Conservation (phyloP, 2,329 filamentous ascomycete species). For the Aureobasidium sp. region DNA sequence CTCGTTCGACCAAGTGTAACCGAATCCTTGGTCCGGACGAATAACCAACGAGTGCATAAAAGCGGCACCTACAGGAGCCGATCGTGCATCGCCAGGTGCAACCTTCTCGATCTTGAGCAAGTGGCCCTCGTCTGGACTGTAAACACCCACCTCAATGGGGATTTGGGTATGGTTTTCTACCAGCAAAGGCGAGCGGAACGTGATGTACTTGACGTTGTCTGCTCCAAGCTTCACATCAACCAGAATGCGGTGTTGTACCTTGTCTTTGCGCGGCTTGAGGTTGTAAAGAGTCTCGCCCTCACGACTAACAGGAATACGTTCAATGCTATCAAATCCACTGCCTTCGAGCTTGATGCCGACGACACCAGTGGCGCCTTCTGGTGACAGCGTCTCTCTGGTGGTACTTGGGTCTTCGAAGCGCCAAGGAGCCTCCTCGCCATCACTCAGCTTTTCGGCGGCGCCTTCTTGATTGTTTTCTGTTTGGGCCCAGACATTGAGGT, state of each 20-base stretch:
- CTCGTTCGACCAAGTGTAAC: conserved; percentile 90
- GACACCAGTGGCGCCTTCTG: conserved; percentile 69
- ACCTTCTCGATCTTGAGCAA: conserved; percentile 98
- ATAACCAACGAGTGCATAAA: conserved; percentile 83
- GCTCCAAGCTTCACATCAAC: conserved; percentile 85
- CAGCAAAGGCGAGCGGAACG: conserved; percentile 79
- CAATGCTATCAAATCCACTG: conserved; percentile 86
- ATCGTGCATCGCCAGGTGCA: conserved; percentile 77
- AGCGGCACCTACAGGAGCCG: conserved; percentile 84
- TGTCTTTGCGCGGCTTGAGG: conserved; percentile 76
- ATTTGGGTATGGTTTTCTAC: conserved; percentile 97
- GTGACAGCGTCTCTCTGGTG: conserved; percentile 84
- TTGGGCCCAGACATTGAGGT: conserved; percentile 74
- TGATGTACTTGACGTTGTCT: conserved; percentile 98
- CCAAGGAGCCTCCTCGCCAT: conserved; percentile 90
- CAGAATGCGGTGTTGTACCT: conserved; percentile 77
- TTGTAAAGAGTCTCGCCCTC: conserved; percentile 90
- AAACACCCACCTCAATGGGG: conserved; percentile 86
- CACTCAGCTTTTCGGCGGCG: conserved; percentile 68
- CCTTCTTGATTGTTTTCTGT: conserved; percentile 59
- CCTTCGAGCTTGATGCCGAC: conserved; percentile 81
- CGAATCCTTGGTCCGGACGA: conserved; percentile 89
- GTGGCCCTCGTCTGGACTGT: conserved; percentile 76
- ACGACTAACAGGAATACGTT: conserved; percentile 81
- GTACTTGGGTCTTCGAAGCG: conserved; percentile 95